Conservation (phyloP, 1,284 basidiomycete species). For the Taiwanofungus camphoratus region DNA sequence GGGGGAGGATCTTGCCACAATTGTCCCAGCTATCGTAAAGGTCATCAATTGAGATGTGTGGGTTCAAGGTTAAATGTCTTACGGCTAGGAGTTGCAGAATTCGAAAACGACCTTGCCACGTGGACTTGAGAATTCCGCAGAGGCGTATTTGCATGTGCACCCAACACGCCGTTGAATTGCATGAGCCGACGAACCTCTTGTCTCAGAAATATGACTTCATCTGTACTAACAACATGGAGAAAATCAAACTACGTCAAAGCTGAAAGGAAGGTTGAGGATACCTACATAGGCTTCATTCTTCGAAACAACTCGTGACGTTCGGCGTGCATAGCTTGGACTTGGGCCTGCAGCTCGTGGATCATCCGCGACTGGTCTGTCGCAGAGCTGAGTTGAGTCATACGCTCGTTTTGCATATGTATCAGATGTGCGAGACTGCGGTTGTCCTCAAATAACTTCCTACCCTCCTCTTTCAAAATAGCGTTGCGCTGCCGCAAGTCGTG, state of each 20-base stretch:
- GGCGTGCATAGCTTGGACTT: slow-evolving; percentile 9
- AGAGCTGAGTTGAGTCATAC: slow-evolving; percentile 10
- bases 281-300: too few species aligned
- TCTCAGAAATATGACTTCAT: slow-evolving; percentile 14
- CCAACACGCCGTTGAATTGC: too few species aligned
- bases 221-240: slow-evolving; percentile 2
- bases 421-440: slow-evolving; percentile 30
- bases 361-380: slow-evolving; percentile 6
- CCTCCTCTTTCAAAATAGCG: slow-evolving; percentile 32
- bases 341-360: slow-evolving; percentile 12
- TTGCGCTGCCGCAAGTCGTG: slow-evolving; percentile 29
- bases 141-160: too few species aligned
- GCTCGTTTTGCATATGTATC: slow-evolving; percentile 16
- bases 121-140: too few species aligned
- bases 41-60: too few species aligned
- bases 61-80: too few species aligned
- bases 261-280: not conserved
- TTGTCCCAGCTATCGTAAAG: too few species aligned
- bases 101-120: too few species aligned
- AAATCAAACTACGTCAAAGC: not conserved
- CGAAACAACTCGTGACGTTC: slow-evolving; percentile 13
- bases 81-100: too few species aligned
- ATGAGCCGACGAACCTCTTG: slow-evolving; percentile 16
- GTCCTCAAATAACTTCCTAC: slow-evolving; percentile 46
- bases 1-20: too few species aligned